A percentile compares a stretch with the other conserved stretches of the same genome.
Conservation (phyloP, 768 basidiomycete genomes). For the Tricholoma matsutake region DNA sequence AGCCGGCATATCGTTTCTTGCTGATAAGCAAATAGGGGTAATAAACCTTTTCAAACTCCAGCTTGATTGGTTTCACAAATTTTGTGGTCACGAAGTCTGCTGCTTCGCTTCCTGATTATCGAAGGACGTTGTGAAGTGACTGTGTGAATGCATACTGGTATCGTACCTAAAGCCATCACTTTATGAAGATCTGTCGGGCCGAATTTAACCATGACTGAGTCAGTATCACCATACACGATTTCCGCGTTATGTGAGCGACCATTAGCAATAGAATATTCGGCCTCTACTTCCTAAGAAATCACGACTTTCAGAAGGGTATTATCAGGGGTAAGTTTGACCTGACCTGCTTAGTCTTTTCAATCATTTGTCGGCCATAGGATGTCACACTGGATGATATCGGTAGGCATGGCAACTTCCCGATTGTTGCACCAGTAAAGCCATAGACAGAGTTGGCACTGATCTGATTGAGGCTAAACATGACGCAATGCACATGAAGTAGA, state of each 20-base stretch:
- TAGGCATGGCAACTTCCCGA: constrained; percentile 95
- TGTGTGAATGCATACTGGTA: not conserved
- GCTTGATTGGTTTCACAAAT: constrained; percentile 94
- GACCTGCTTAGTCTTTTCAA: constrained; percentile 91
- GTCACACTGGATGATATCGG: constrained; percentile 95
- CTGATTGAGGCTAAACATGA: constrained; percentile 37
- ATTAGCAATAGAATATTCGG: constrained; percentile 80
- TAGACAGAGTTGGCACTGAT: constrained; percentile 99
- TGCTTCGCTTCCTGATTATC: constrained; percentile 75
- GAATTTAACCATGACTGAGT: constrained; percentile 98
- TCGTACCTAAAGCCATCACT: constrained; percentile 87
- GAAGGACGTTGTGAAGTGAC: constrained; percentile 1
- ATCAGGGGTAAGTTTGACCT: constrained; percentile 9
- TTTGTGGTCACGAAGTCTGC: constrained; percentile 87
- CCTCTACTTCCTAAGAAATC: constrained; percentile 73
- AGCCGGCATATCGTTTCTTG: constrained; percentile 97
- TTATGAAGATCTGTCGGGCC: constrained; percentile 82
- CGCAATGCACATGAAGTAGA: not conserved
- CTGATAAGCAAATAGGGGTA: constrained; percentile 97
- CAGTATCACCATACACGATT: constrained; percentile 98
- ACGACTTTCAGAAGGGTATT: not conserved
- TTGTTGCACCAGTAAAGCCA: constrained; percentile 96
- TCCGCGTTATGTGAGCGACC: constrained; percentile 85
- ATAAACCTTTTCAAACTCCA: constrained; percentile 99
- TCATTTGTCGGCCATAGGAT: constrained; percentile 98